Percentiles rank a stretch among this genome's conserved stretches.
phyloP scores from a whole-genome alignment of 176 grass and related monocot genomes.

The Raddia distichophylla region DNA sequence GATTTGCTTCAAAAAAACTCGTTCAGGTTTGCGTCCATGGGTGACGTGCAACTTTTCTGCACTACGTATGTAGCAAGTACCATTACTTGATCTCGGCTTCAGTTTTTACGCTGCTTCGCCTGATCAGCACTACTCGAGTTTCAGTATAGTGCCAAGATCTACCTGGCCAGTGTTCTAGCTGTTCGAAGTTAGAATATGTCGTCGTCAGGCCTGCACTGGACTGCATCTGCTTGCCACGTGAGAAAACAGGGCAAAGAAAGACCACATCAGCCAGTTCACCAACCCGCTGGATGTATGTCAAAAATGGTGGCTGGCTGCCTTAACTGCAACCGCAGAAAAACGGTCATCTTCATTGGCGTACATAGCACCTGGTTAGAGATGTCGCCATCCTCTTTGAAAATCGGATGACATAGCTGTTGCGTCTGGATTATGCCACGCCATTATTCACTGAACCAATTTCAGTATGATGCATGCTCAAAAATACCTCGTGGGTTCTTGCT shows the following conservation, averaged over 20 bases:
- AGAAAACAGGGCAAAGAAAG: neutral
- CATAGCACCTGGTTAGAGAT: conserved; percentile 19
- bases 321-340: conserved; percentile 47
- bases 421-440: neutral
- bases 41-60: no score
- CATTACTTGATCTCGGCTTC: no score
- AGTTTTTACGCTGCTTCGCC: neutral
- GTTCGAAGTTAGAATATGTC: neutral
- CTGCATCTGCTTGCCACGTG: neutral
- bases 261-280: conserved; percentile 13
- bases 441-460: neutral
- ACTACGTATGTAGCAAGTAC: no score
- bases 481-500: neutral
- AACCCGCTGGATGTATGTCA: conserved; percentile 29
- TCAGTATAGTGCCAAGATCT: no score
- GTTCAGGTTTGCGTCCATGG: no score
- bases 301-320: conserved; percentile 42
- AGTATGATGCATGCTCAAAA: no score
- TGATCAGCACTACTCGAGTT: neutral
- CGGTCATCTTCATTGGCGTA: neutral
- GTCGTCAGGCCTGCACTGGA: neutral
- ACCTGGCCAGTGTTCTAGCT: neutral
- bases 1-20: no score
- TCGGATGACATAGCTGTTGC: neutral
- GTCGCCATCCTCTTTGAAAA: conserved; percentile 35